Conservation (phyloP, 2,329 filamentous ascomycete species). For the Penicillium nordicum region DNA sequence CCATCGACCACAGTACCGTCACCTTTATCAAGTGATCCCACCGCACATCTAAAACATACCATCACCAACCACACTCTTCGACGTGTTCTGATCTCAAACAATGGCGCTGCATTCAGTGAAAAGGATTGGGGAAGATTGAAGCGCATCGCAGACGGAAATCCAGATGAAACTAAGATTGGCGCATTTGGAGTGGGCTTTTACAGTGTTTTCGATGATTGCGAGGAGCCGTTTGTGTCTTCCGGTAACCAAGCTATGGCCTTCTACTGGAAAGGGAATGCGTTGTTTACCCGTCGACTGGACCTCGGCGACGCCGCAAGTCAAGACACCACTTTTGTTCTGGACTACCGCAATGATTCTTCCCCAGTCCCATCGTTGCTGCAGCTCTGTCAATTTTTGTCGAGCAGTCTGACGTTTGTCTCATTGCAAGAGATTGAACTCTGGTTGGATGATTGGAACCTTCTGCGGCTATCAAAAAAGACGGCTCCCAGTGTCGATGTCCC, state of each 20-base stretch:
- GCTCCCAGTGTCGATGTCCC: slow-evolving; percentile 70
- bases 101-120: slow-evolving; percentile 80
- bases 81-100: slow-evolving; percentile 85
- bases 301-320: slow-evolving; percentile 63
- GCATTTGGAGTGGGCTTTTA: slow-evolving; percentile 99
- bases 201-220: slow-evolving; percentile 96
- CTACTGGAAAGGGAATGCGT: slow-evolving; percentile 98
- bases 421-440: slow-evolving; percentile 83
- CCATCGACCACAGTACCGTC: slow-evolving; percentile 75
- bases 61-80: slow-evolving; percentile 81
- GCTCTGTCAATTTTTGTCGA: slow-evolving; percentile 87
- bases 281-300: slow-evolving; percentile 84
- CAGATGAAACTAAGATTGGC: slow-evolving; percentile 97
- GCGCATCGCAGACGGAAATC: slow-evolving; percentile 97
- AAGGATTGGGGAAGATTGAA: slow-evolving; percentile 94
- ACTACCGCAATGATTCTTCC: slow-evolving; percentile 85
- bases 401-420: slow-evolving; percentile 92
- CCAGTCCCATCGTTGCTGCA: slow-evolving; percentile 82
- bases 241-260: slow-evolving; percentile 94
- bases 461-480: slow-evolving; percentile 77
- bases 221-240: slow-evolving; percentile 94
- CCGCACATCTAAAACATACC: slow-evolving; percentile 74
- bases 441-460: slow-evolving; percentile 80
- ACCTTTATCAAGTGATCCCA: slow-evolving; percentile 62
- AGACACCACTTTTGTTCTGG: slow-evolving; percentile 88